Conservation (phyloP, 2,329 filamentous ascomycete genomes). For the Ambrosiella xylebori region DNA sequence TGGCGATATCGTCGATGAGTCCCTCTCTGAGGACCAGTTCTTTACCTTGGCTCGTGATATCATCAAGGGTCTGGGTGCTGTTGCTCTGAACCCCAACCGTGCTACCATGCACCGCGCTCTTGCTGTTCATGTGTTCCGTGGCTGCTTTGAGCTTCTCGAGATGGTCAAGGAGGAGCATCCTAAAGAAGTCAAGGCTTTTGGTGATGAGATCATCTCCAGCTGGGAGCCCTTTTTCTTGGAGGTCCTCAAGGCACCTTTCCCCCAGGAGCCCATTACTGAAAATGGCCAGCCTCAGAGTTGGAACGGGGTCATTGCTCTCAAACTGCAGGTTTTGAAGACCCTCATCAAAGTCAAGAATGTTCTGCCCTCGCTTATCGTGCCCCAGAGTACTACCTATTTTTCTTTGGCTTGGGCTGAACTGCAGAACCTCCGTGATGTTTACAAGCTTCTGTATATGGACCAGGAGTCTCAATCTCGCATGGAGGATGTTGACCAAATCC, state of each 20-base stretch:
- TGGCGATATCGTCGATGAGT: conserved; percentile 78
- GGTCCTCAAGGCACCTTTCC: conserved; percentile 57
- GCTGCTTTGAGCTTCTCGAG: conserved; percentile 87
- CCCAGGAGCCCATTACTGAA: conserved; percentile 36
- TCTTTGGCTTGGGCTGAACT: conserved; percentile 81
- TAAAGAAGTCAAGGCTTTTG: conserved; percentile 70
- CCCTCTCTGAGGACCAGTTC: conserved; percentile 86
- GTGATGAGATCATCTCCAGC: conserved; percentile 62
- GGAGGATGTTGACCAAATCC: conserved; percentile 79
- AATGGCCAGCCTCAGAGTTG: conserved; percentile 46
- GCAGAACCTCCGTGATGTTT: conserved; percentile 50
- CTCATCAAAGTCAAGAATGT: conserved; percentile 75
- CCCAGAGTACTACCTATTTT: conserved; percentile 71
- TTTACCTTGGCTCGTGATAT: conserved; percentile 77
- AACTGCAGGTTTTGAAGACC: conserved; percentile 86
- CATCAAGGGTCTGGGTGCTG: conserved; percentile 64
- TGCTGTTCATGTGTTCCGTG: conserved; percentile 76
- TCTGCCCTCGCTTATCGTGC: conserved; percentile 65
- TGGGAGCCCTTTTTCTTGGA: conserved; percentile 86
- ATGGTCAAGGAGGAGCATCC: conserved; percentile 93
- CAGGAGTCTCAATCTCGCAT: conserved; percentile 73
- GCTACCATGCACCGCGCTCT: conserved; percentile 65
- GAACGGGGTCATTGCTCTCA: conserved; percentile 70
- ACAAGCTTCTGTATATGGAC: conserved; percentile 71
- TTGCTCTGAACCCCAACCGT: conserved; percentile 58